Evolutionary conservation across 179 eudicot genomes (phyloP), one percentile per base, ranked within the genome.

Genomic region (Camellia oleifera): DNA sequence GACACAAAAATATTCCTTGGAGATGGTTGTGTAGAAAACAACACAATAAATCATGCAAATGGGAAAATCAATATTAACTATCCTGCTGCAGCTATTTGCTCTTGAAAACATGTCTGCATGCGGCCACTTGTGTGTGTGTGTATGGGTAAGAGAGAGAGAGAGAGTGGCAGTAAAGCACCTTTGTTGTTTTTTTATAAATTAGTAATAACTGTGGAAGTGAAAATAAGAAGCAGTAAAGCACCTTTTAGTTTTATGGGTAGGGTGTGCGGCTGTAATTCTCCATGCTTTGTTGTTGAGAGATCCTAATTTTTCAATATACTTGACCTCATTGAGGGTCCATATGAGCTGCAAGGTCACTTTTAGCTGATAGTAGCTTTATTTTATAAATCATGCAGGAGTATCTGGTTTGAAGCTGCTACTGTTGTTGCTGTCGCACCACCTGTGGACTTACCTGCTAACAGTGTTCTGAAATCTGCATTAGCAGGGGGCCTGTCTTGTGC

Each of bases 371-470:
- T 15, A 68, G 9, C 18, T 58, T 14, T 14, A 20, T 50, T 54
- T 74, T 74, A 14, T 56, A 4, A 20, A 76, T 58, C 71, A 56
- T 82, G 50, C 87, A 95, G 99, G 86, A 92, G 88, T 81, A 87
- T 94, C 74, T 91, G 97, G 98, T 94, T 94, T 87, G 92, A 92
- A 86, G 94, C 96, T 65, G 95, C 98, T 72, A 94, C 97, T 45
- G 99, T 94, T 72, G 99, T 90, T 86, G 91, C 98, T 82, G 99
- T 90, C 88, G 89, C 98, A 77, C 99, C 94, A 10, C 95, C 97
- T 50, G 92, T 91, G 77, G 94, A 89, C 81, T 84, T 92, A 68
- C 93, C 90, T 64, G 83, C 97, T 77, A 92, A 90, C 75, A 91
- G 89, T 89, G 94, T 96, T 83, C 80, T 96, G 48, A 90, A 91